Conservation (phyloP, 768 basidiomycete species). For the Lactarius akahatsu region DNA sequence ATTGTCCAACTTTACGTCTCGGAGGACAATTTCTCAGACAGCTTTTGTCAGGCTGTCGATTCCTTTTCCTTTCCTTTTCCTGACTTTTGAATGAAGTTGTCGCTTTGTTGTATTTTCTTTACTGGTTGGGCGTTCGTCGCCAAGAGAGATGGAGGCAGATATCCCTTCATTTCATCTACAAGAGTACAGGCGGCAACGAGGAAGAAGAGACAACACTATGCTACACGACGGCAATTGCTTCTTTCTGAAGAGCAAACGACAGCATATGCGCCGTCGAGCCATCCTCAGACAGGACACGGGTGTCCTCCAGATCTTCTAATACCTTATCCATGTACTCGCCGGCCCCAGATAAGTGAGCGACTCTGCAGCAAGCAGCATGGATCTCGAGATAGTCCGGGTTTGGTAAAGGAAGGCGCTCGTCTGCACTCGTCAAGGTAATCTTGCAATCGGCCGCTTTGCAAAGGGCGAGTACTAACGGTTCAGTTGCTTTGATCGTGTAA, state of each 20-base stretch:
- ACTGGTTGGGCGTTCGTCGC: too few relatives aligned
- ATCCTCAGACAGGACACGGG: neutral
- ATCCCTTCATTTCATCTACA: too few relatives aligned
- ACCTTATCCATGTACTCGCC: neutral
- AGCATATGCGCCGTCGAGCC: neutral
- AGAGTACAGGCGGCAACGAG: too few relatives aligned
- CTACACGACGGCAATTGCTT: too few relatives aligned
- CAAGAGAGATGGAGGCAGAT: too few relatives aligned
- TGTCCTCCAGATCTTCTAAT: neutral
- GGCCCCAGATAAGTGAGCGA: neutral
- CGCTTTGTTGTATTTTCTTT: too few relatives aligned
- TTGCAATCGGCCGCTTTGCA: neutral
- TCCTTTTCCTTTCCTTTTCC: too few relatives aligned
- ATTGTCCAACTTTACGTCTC: too few relatives aligned
- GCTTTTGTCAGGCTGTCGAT: too few relatives aligned
- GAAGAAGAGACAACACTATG: too few relatives aligned
- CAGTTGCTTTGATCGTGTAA: neutral
- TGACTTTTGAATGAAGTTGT: too few relatives aligned
- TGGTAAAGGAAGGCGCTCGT: neutral
- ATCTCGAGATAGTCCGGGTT: neutral
- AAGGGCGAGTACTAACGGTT: rapidly evolving
- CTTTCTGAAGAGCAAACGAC: neutral
- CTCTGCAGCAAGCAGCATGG: neutral
- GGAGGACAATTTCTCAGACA: too few relatives aligned
- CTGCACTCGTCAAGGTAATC: neutral